Percentiles rank a stretch among this genome's conserved stretches.
These are phyloP conservation scores for Pseudovirgaria hyperparasitica DNA, from an alignment of 2,329 filamentous ascomycete species.

Conservation along the genomic window DNA sequence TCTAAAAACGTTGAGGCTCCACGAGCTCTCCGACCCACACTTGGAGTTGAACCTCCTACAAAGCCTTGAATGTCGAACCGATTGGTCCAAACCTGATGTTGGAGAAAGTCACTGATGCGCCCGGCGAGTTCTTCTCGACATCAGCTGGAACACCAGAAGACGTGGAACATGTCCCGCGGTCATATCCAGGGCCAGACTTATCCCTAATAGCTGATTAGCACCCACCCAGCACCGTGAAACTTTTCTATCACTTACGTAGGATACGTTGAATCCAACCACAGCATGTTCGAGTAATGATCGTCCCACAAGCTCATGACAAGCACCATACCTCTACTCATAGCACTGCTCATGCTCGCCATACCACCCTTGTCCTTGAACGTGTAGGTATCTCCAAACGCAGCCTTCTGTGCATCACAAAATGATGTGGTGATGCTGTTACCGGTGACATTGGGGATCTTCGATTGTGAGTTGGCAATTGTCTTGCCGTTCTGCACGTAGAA, in stretches of 20 bases:
- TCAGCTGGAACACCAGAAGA: conserved; percentile 9
- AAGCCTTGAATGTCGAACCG: conserved; percentile 8
- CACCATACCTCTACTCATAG: conserved; percentile 47
- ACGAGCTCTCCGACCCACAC: no score
- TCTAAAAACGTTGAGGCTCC: no score
- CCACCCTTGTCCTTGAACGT: conserved; percentile 45
- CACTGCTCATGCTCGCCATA: conserved; percentile 40
- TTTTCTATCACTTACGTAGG: no score
- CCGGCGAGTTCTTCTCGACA: conserved; percentile 8
- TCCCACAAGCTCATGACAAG: conserved; percentile 52
- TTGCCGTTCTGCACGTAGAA: conserved; percentile 39
- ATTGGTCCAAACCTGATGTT: conserved; percentile 16
- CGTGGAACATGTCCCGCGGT: conserved; percentile 9
- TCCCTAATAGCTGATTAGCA: no score
- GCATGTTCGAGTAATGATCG: conserved; percentile 56
- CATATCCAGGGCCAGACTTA: conserved; percentile 6
- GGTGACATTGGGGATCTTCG: conserved; percentile 31
- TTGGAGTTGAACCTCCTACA: no score
- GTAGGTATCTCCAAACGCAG: conserved; percentile 40
- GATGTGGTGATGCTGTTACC: conserved; percentile 43
- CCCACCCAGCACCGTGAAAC: no score
- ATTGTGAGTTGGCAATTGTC: conserved; percentile 32
- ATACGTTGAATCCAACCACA: conserved; percentile 60
- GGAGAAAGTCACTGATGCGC: conserved; percentile 11
- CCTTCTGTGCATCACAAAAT: conserved; percentile 46